phyloP scores from a whole-genome alignment of 768 basidiomycete genomes.

The Boletus rubroflammeus region DNA sequence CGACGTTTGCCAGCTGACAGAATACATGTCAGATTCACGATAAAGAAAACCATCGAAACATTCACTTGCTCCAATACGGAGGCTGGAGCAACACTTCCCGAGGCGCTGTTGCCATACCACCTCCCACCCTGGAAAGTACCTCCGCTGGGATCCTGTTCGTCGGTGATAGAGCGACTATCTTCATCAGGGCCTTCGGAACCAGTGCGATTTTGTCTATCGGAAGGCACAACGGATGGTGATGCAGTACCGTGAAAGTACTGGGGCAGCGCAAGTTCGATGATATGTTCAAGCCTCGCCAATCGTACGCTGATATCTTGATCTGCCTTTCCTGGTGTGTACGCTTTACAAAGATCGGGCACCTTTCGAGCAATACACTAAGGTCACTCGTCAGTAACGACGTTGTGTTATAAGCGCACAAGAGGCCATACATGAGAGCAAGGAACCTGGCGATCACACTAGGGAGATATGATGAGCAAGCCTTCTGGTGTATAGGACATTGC shows the following conservation, averaged over 20 bases:
- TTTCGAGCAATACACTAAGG: conserved; percentile 76
- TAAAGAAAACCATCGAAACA: conserved; percentile 19
- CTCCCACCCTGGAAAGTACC: conserved; percentile 80
- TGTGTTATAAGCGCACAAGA: conserved; percentile 1
- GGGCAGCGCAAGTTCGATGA: conserved; percentile 75
- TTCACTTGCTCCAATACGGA: conserved; percentile 76
- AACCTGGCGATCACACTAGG: conserved; percentile 78
- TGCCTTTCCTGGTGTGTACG: conserved; percentile 82
- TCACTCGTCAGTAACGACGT: conserved; percentile 11
- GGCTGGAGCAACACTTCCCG: conserved; percentile 77
- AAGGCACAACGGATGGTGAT: conserved; percentile 31
- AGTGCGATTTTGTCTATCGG: conserved; percentile 42
- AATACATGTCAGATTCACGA: conserved; percentile 21
- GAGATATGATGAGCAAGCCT: conserved; percentile 15
- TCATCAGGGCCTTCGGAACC: conserved; percentile 54
- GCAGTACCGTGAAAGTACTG: conserved; percentile 56
- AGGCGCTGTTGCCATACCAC: conserved; percentile 83
- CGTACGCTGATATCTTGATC: conserved; percentile 79
- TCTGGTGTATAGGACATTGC: conserved; percentile 10
- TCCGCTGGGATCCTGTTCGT: conserved; percentile 72
- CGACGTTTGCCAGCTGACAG: conserved; percentile 51
- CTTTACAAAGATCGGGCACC: conserved; percentile 83
- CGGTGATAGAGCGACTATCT: conserved; percentile 66
- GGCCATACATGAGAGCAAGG: conserved; percentile 77
- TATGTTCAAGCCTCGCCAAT: conserved; percentile 72